Percentiles rank a stretch among this genome's conserved stretches.
Evolutionary conservation across 805 yeast genomes (phyloP).

Genomic region (Saturnispora sekii): DNA sequence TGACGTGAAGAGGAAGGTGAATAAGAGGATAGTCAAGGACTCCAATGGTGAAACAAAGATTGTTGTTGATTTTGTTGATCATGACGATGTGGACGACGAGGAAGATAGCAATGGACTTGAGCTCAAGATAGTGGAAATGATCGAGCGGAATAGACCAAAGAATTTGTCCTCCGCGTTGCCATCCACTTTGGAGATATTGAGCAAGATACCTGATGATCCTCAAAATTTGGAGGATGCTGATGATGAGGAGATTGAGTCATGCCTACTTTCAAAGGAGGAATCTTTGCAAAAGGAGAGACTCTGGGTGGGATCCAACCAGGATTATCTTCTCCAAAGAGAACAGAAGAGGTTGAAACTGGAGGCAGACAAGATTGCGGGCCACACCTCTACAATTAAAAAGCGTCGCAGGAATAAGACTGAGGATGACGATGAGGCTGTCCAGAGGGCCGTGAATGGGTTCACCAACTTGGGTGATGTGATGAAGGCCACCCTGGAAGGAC

Average conservation of each 20-base stretch:
- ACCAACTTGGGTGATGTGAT: conserved; percentile 26
- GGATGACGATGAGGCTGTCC: conserved; percentile 15
- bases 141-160: conserved; percentile 40
- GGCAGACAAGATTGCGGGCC: conserved; percentile 83
- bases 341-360: conserved; percentile 72
- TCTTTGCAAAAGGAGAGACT: conserved; percentile 64
- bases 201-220: conserved; percentile 47
- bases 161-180: conserved; percentile 48
- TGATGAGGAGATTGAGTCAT: conserved; percentile 64
- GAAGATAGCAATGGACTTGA: conserved; percentile 18
- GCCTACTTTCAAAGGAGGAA: conserved; percentile 61
- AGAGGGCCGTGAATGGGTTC: conserved; percentile 21
- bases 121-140: conserved; percentile 23
- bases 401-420: conserved; percentile 29
- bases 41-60: conserved; percentile 6
- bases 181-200: conserved; percentile 44
- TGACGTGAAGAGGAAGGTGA: conserved; percentile 16
- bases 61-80: conserved; percentile 12
- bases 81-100: conserved; percentile 15
- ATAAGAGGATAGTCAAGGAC: conserved; percentile 6
- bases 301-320: conserved; percentile 88
- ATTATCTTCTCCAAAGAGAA: conserved; percentile 77
- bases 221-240: conserved; percentile 53
- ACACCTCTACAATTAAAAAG: conserved; percentile 43
- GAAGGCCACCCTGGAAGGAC: conserved; percentile 35